These are phyloP conservation scores for Leccinum variicolor DNA, from an alignment of 768 basidiomycete species.

Conservation along the genomic window DNA sequence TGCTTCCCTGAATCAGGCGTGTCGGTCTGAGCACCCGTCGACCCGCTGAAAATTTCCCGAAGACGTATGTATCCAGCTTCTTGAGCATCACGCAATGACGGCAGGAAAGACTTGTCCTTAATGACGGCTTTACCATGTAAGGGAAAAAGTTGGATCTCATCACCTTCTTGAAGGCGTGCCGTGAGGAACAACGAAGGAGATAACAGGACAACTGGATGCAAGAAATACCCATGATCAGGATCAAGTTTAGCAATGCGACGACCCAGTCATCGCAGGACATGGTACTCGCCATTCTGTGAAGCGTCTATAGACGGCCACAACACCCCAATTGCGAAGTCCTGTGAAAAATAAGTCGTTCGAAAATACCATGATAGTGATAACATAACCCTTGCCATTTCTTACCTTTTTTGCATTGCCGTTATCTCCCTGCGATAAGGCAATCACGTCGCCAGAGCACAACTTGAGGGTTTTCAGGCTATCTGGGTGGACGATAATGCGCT, in stretches of 20 bases:
- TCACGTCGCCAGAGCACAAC: slow-evolving; percentile 65
- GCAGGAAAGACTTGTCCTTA: slow-evolving; percentile 43
- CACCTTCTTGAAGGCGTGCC: slow-evolving; percentile 49
- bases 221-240: slow-evolving; percentile 4
- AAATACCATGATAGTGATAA: slow-evolving; percentile 5
- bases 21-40: slow-evolving; percentile 16
- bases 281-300: slow-evolving; percentile 52
- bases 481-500: slow-evolving; percentile 61
- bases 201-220: slow-evolving; percentile 47
- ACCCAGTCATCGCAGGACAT: neutral
- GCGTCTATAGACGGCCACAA: slow-evolving; percentile 74
- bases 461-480: slow-evolving; percentile 59
- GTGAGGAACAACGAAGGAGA: slow-evolving; percentile 61
- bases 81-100: slow-evolving; percentile 45
- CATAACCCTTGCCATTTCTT: slow-evolving; percentile 18
- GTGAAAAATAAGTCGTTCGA: slow-evolving; percentile 18
- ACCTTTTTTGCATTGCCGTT: slow-evolving; percentile 33
- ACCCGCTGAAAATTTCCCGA: slow-evolving; percentile 39
- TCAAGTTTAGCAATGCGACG: slow-evolving; percentile 13
- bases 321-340: slow-evolving; percentile 67
- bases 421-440: slow-evolving; percentile 49
- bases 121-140: slow-evolving; percentile 37
- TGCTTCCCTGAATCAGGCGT: slow-evolving; percentile 32
- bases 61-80: slow-evolving; percentile 54
- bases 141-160: slow-evolving; percentile 46